Base-by-base conservation (phyloP, 345 rosid species). In the Hibiscus trionum region DNA sequence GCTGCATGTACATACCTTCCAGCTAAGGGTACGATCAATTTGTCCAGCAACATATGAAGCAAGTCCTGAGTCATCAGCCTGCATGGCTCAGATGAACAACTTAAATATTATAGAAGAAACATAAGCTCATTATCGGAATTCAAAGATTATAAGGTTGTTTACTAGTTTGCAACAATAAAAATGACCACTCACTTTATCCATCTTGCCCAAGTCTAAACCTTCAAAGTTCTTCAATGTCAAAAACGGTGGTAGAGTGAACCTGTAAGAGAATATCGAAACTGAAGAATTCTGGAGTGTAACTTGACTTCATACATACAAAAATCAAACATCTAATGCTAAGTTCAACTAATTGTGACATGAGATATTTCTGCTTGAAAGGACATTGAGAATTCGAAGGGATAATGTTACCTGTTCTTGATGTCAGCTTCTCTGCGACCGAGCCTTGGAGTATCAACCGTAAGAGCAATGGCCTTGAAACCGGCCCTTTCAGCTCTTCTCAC, bases 41-140 rank as follows among this genome's bases (percentile, higher is more conserved):
- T 93, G 98, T 72, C 96, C 96, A 47, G 92, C 93, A 80, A 87
- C 97, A 84, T 93, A 93, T 42, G 97, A 85, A 33, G 96, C 92
- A 66, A 93, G 85, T 46, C 98, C 98, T 17, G 98, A 93, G 77
- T 89, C 98, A 42, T 84, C 71, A 29, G 88, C 80, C 98, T 93
- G 86, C 74, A 72, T 21, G n/a, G 11, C 73, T 49, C 17, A 44
- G 72, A n/a, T 46, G 60, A 35, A 39, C 57, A 59, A 55, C 55
- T 37, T 68, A 11, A 24, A 29, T 42, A 61, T 35, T 60, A 37
- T 37, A 15, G 10, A 53, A 14, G n/a, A 77, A 46, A 46, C 14
- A 24, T 12, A 27, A 8, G 15, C 42, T 29, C 21, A 15, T 35
- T 44, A 44, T 11, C 4, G 47, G 47, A 44, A 10, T 44, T 44